A percentile compares a stretch with the other conserved stretches of the same genome.
phyloP scores from a whole-genome alignment of 768 basidiomycete genomes.

The Russula foetens region DNA sequence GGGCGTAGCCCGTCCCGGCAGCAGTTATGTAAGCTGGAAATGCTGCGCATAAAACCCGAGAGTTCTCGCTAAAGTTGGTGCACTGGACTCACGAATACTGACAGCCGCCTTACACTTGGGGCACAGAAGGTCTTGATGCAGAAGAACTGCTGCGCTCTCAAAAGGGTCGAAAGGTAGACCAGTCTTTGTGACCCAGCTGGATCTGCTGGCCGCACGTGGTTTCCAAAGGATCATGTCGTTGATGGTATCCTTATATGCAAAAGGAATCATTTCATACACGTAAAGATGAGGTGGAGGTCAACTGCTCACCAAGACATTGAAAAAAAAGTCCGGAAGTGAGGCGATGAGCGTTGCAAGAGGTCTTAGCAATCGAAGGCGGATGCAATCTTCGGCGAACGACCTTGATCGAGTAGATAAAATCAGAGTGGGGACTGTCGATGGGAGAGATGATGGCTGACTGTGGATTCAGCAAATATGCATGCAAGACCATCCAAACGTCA shows the following conservation, averaged over 20 bases:
- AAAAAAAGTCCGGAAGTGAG: not conserved
- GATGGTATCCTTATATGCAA: slow-evolving; percentile 14
- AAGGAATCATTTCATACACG: not conserved
- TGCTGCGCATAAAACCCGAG: slow-evolving; percentile 12
- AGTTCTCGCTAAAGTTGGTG: not conserved
- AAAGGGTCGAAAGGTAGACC: slow-evolving; percentile 29
- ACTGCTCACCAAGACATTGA: slow-evolving; percentile 8
- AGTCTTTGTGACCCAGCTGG: slow-evolving; percentile 20
- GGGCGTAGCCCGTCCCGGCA: slow-evolving; percentile 40
- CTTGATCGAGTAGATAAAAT: slow-evolving; percentile 2
- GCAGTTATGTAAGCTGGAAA: slow-evolving; percentile 34
- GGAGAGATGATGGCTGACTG: slow-evolving; percentile 22
- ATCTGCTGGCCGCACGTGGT: slow-evolving; percentile 8
- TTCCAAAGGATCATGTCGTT: slow-evolving; percentile 19
- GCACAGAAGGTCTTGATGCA: slow-evolving; percentile 27
- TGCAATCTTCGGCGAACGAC: slow-evolving; percentile 24
- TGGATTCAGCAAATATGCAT: slow-evolving; percentile 34
- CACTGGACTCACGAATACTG: slow-evolving; percentile 29
- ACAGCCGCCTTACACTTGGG: slow-evolving; percentile 27
- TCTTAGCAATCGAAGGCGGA: slow-evolving; percentile 3
- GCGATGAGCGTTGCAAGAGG: not conserved
- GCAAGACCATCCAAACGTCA: slow-evolving; percentile 38
- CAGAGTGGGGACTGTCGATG: not conserved
- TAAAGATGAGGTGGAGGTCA: not conserved
- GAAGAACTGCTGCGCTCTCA: slow-evolving; percentile 25